Conservation (phyloP, 176 grass and related monocot genomes). For the Aegilops umbellulata region DNA sequence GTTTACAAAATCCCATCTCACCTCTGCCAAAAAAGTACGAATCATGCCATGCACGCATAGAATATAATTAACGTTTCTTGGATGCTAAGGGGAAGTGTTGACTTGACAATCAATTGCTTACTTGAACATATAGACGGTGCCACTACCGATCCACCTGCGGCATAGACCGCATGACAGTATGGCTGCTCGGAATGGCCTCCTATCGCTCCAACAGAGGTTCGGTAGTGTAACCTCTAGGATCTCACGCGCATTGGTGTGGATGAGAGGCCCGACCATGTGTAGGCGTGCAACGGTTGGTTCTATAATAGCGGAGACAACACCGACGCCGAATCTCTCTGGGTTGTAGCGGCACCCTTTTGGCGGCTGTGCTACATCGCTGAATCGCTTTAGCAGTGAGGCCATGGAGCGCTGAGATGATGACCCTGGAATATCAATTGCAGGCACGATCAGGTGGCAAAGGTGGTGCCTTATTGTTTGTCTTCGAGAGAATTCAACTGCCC, state of each 20-base stretch:
- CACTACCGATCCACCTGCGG: conserved; percentile 7
- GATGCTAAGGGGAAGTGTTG: background rate
- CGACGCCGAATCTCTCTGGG: conserved; percentile 23
- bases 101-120: background rate
- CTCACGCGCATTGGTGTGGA: background rate
- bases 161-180: conserved; percentile 45
- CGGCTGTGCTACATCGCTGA: background rate
- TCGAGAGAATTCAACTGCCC: background rate
- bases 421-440: background rate
- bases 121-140: conserved; percentile 61
- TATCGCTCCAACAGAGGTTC: background rate
- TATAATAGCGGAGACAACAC: conserved; percentile 36
- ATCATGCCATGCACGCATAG: background rate
- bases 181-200: background rate
- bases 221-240: conserved; percentile 20
- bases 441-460: background rate
- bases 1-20: conserved; percentile 55
- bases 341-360: conserved; percentile 15
- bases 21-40: conserved; percentile 30
- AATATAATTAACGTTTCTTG: background rate
- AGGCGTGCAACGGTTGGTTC: background rate
- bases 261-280: background rate
- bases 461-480: background rate
- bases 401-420: background rate
- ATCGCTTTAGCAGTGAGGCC: background rate